These are phyloP conservation scores for Neonectria coccinea DNA, from an alignment of 2,329 filamentous ascomycete species.

Conservation along the genomic window DNA sequence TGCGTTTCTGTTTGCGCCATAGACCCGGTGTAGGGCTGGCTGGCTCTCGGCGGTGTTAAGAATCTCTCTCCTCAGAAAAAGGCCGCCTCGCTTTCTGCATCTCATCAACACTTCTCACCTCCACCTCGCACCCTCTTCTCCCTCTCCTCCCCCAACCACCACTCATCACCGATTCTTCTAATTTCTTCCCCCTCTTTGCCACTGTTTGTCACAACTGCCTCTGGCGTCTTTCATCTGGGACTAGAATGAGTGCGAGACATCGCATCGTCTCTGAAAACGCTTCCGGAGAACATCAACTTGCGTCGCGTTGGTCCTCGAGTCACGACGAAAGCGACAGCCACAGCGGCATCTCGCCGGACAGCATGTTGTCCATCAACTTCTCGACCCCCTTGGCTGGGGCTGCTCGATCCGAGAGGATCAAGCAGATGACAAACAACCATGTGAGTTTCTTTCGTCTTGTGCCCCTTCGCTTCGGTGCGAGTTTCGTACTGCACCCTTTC, in stretches of 20 bases:
- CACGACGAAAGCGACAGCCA: background rate
- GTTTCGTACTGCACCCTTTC: background rate
- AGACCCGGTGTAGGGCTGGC: background rate
- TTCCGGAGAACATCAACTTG: conserved; percentile 6
- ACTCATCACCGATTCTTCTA: background rate
- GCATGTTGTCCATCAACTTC: conserved; percentile 55
- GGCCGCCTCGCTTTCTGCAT: background rate
- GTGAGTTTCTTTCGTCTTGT: conserved; percentile 45
- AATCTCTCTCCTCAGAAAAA: conserved; percentile 12
- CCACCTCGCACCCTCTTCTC: background rate
- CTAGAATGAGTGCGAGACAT: conserved; percentile 19
- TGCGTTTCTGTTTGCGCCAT: conserved; percentile 15
- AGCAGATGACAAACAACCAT: conserved; percentile 55
- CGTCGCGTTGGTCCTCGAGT: conserved; percentile 15
- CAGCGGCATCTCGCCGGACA: conserved; percentile 7
- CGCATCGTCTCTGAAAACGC: background rate
- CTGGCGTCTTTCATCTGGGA: conserved; percentile 18
- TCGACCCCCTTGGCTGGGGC: conserved; percentile 53
- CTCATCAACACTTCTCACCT: conserved; percentile 1
- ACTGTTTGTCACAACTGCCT: background rate
- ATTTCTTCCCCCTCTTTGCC: background rate
- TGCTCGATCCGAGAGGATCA: conserved; percentile 52
- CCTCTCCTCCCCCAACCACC: conserved; percentile 1
- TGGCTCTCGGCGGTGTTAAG: background rate
- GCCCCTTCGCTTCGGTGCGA: background rate